Conservation (phyloP, 257 asterid species). For the Przewalskia tangutica region DNA sequence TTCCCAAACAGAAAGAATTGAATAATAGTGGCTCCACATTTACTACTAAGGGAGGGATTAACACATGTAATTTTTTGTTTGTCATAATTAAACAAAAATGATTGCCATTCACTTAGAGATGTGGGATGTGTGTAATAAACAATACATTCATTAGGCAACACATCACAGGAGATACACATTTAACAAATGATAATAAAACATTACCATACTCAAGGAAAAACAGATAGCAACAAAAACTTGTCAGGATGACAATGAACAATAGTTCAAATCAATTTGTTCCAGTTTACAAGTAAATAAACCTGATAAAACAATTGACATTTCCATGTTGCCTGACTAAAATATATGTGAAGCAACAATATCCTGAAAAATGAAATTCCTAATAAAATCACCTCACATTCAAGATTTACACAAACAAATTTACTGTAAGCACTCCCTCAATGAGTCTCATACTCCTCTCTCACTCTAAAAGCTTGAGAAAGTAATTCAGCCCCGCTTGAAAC, state of each 20-base stretch:
- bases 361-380: neutral
- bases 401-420: neutral
- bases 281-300: neutral
- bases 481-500: no score
- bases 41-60: neutral
- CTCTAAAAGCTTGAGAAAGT: neutral
- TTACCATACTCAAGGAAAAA: neutral
- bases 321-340: neutral
- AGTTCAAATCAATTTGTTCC: no score
- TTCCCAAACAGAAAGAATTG: neutral
- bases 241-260: no score
- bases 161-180: neutral
- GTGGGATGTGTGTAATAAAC: neutral
- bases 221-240: no score
- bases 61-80: neutral
- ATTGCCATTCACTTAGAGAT: neutral
- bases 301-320: neutral
- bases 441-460: neutral
- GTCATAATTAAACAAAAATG: neutral
- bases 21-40: conserved; percentile 16
- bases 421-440: neutral
- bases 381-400: neutral
- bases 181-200: neutral
- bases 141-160: neutral
- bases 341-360: neutral